Evolutionary conservation across 805 yeast genomes (phyloP), one percentile per base, ranked within the genome.

Genomic region (Wickerhamomyces pijperi): DNA sequence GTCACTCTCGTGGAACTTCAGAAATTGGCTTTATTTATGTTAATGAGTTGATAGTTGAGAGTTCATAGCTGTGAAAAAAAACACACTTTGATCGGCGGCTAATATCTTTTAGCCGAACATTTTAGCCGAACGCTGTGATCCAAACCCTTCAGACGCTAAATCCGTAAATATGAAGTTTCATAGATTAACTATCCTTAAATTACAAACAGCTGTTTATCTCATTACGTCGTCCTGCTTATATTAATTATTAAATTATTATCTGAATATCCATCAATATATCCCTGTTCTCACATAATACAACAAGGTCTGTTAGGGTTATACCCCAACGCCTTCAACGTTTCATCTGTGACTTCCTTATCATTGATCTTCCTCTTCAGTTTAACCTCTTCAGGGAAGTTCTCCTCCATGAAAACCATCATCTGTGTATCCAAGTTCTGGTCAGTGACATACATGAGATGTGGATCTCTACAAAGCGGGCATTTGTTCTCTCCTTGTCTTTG

Each of bases 351-450:
- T 42, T 72, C 76, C 34, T 53, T 63, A 36, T 64, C 73, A 43
- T 81, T 70, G 36, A 74, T 79, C 36, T 60, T 59, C 50, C 75
- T 64, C 51, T 82, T 82, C 46, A 64, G 67, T 48, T 78, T 80
- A 16, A 76, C 76, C 54, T 82, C 88, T 17, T 60, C 51, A 0
- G 90, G 90, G 58, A 82, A 82, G 49, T 74, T 72, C 35, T 60
- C 51, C 52, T 76, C 69, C 68, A 82, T 64, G 39, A 73, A 61
- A 19, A 60, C 58, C 65, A 76, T 64, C 32, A 72, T 58, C 8
- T 70, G 71, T 5, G 58, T 28, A 50, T 82, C 90, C 43, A 82
- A 58, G 46, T 80, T 79, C 2, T 61, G 45, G 21, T 75, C 72
- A 46, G 78, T 79, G 1, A 88, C 87, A 34, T 58, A 38, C 49